These are phyloP conservation scores for Diaporthe sp. DNA, from an alignment of 2,329 filamentous ascomycete species.

Conservation along the genomic window DNA sequence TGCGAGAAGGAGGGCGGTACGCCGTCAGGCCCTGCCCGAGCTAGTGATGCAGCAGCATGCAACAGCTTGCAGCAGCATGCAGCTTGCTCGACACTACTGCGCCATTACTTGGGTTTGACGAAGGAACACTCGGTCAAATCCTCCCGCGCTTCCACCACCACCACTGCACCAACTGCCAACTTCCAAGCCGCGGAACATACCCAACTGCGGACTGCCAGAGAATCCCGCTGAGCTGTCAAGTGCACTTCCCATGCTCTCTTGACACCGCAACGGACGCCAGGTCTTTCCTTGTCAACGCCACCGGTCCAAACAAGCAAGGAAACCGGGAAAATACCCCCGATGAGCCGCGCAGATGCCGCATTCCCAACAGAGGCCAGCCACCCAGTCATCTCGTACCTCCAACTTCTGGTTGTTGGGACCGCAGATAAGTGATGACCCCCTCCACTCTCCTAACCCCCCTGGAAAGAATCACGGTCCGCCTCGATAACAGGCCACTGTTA, in stretches of 20 bases:
- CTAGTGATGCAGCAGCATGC: slow-evolving; percentile 34
- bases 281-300: slow-evolving; percentile 1
- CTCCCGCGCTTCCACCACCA: slow-evolving; percentile 23
- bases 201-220: not conserved
- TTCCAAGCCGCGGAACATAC: not conserved
- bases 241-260: not conserved
- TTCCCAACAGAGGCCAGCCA: slow-evolving; percentile 17
- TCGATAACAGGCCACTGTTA: not conserved
- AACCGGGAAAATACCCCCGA: slow-evolving; percentile 1
- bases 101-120: slow-evolving; percentile 8
- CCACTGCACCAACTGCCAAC: slow-evolving; percentile 10
- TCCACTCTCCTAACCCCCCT: not conserved
- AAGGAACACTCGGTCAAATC: slow-evolving; percentile 21
- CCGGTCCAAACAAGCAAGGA: not conserved
- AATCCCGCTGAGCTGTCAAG: slow-evolving; percentile 8
- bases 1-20: slow-evolving; percentile 7
- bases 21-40: slow-evolving; percentile 2
- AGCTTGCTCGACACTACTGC: not conserved
- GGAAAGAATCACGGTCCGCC: not conserved
- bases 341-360: not conserved
- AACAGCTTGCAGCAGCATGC: slow-evolving; percentile 1
- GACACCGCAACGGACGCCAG: not conserved
- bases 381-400: slow-evolving; percentile 2
- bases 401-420: slow-evolving; percentile 9
- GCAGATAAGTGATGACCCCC: not conserved